Evolutionary conservation across 2,329 filamentous ascomycete genomes (phyloP).

Genomic region (Trichoderma semiorbis): DNA sequence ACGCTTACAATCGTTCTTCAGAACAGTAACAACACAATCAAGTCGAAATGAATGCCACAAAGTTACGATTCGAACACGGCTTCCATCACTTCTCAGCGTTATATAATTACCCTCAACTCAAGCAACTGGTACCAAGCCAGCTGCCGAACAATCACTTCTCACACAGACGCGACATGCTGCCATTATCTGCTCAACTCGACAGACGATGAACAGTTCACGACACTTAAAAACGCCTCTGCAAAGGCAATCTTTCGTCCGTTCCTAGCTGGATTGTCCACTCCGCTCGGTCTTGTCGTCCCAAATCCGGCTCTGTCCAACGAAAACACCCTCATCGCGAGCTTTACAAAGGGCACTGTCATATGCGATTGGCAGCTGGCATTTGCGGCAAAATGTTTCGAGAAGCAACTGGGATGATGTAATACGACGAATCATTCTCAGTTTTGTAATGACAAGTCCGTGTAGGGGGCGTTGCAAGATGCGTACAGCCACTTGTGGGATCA

Average conservation of each 20-base stretch:
- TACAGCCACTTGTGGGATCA: slow-evolving; percentile 61
- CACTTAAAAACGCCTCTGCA: slow-evolving; percentile 55
- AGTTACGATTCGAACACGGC: too few relatives aligned
- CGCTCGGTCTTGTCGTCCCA: slow-evolving; percentile 55
- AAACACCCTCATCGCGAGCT: slow-evolving; percentile 46
- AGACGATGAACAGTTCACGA: slow-evolving; percentile 52
- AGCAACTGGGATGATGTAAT: slow-evolving; percentile 53
- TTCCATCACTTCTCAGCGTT: slow-evolving; percentile 57
- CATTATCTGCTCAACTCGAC: slow-evolving; percentile 60
- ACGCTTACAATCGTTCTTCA: slow-evolving; percentile 49
- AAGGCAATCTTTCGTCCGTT: slow-evolving; percentile 56
- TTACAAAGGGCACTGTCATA: slow-evolving; percentile 58
- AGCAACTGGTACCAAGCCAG: too few relatives aligned
- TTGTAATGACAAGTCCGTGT: slow-evolving; percentile 44
- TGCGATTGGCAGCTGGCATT: slow-evolving; percentile 65
- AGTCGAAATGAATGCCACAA: too few relatives aligned
- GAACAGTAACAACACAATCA: too few relatives aligned
- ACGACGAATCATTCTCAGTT: slow-evolving; percentile 41
- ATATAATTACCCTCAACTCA: too few relatives aligned
- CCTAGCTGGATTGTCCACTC: slow-evolving; percentile 55
- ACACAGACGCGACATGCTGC: slow-evolving; percentile 63
- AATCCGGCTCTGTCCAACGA: slow-evolving; percentile 57
- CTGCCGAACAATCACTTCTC: too few relatives aligned
- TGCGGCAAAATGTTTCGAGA: slow-evolving; percentile 58
- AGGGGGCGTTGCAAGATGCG: slow-evolving; percentile 44